Conservation (phyloP, 1,139 yeast species). For the Taphrina communis region DNA sequence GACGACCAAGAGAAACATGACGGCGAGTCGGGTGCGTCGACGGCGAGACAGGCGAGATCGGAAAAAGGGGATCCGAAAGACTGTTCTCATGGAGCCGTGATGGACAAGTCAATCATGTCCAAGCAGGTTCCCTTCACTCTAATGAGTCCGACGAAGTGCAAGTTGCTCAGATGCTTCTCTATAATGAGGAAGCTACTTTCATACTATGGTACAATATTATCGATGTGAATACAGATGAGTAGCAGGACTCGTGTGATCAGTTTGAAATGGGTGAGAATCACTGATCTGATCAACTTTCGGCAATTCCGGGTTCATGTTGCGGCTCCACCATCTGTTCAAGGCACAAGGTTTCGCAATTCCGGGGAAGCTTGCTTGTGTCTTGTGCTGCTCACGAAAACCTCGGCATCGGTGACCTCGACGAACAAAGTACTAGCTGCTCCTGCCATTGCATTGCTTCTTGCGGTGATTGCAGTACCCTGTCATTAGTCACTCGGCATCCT, state of each 20-base stretch:
- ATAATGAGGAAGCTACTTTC: no score
- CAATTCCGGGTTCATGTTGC: neutral
- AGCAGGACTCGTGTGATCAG: no score
- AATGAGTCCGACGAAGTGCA: no score
- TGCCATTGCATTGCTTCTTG: no score
- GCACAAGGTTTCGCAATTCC: neutral
- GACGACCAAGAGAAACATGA: conserved; percentile 13
- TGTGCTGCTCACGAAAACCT: neutral
- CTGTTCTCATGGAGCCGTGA: neutral
- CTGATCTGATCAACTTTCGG: conserved; percentile 1
- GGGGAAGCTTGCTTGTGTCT: neutral
- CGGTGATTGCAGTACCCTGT: no score
- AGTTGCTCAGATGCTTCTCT: no score
- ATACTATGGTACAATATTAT: no score
- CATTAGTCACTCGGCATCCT: no score
- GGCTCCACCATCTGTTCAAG: conserved; percentile 11
- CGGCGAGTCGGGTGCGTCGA: conserved; percentile 12
- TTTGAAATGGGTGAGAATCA: neutral
- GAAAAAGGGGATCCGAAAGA: conserved; percentile 1
- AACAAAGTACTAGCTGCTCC: no score
- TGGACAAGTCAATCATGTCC: no score
- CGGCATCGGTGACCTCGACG: neutral
- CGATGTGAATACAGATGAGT: no score
- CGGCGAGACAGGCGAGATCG: conserved; percentile 11
- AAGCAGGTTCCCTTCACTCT: no score